These are phyloP conservation scores for Phytophthora gonapodyides DNA, from an alignment of 352 stramenopile species.

Conservation along the genomic window DNA sequence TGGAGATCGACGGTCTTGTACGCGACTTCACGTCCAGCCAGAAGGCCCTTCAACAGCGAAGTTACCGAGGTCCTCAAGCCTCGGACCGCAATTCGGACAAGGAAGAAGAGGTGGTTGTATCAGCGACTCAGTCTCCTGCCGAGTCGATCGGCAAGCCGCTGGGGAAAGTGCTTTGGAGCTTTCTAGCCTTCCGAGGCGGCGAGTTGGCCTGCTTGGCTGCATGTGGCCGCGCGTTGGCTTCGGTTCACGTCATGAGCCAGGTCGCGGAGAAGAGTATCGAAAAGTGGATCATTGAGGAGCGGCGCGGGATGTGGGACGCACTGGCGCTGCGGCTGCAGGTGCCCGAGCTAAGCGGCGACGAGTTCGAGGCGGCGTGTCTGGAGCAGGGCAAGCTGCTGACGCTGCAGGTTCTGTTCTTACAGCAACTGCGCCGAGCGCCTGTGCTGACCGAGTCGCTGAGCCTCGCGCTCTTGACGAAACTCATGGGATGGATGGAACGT, in stretches of 20 bases:
- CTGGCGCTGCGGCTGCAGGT: slow-evolving; percentile 66
- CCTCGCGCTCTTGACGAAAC: slow-evolving; percentile 68
- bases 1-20: slow-evolving; percentile 81
- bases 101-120: slow-evolving; percentile 24
- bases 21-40: slow-evolving; percentile 77
- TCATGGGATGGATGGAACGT: slow-evolving; percentile 79
- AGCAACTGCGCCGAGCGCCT: slow-evolving; percentile 66
- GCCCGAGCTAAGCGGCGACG: slow-evolving; percentile 78
- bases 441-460: slow-evolving; percentile 70
- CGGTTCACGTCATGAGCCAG: slow-evolving; percentile 82
- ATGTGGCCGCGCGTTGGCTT: slow-evolving; percentile 78
- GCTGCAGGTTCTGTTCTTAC: slow-evolving; percentile 76
- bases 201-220: slow-evolving; percentile 72
- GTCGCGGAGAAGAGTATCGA: slow-evolving; percentile 85
- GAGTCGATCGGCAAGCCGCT: slow-evolving; percentile 64
- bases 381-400: slow-evolving; percentile 79
- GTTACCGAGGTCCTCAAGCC: slow-evolving; percentile 20
- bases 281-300: slow-evolving; percentile 85
- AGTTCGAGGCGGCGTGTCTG: slow-evolving; percentile 78
- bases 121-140: slow-evolving; percentile 29
- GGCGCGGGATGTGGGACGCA: slow-evolving; percentile 61
- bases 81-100: slow-evolving; percentile 23
- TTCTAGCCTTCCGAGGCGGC: slow-evolving; percentile 79
- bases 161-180: slow-evolving; percentile 79
- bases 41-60: slow-evolving; percentile 42